Evolutionary conservation across 306 rosid genomes (phyloP).

Genomic region (Adenanthera pavonina): DNA sequence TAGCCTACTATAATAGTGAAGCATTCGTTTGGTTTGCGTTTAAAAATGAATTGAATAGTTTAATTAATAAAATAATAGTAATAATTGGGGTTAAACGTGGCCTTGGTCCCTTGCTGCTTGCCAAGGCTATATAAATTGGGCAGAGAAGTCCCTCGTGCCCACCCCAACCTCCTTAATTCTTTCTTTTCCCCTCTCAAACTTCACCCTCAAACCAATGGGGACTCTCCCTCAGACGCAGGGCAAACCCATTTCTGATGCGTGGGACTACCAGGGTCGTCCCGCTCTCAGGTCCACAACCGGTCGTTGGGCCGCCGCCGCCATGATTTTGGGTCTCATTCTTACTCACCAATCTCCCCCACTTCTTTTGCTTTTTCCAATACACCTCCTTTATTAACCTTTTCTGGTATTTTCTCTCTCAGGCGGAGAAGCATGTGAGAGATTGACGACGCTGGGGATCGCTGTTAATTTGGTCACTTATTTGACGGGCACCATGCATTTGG

Average conservation of each 20-base stretch:
- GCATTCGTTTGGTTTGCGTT: no score
- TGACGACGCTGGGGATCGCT: constrained; percentile 86
- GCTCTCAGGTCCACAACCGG: constrained; percentile 73
- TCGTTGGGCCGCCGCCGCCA: constrained; percentile 81
- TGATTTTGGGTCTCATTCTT: constrained; percentile 68
- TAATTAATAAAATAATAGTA: no score
- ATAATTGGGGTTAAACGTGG: no score
- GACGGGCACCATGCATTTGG: constrained; percentile 86
- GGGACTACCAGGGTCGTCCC: constrained; percentile 74
- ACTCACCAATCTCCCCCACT: background rate
- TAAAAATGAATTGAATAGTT: no score
- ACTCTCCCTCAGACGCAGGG: constrained; percentile 53
- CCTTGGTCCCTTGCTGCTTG: no score
- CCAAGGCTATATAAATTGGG: no score
- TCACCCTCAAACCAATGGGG: background rate
- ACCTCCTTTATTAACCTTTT: background rate
- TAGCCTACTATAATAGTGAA: no score
- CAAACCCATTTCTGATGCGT: constrained; percentile 70
- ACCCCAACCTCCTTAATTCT: no score
- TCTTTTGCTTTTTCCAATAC: background rate
- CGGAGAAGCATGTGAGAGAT: constrained; percentile 82
- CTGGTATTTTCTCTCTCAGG: constrained; percentile 45
- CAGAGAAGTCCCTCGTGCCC: no score
- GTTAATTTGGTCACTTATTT: constrained; percentile 88
- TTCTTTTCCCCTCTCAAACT: no score